Conservation (phyloP, 2,329 filamentous ascomycete species). For the Aspergillus flavus region DNA sequence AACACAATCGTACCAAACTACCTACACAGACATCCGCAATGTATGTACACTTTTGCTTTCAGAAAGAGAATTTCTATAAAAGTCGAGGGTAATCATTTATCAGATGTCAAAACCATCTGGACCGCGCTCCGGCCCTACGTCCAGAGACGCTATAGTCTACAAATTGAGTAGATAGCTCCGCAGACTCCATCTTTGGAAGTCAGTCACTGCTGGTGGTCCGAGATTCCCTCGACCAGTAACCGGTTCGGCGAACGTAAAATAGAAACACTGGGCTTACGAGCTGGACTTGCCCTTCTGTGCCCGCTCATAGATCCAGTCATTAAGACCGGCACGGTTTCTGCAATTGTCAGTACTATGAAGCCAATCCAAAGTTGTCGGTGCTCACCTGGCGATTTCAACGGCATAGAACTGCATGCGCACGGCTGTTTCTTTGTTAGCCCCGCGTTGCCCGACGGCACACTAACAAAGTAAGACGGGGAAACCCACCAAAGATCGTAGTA, state of each 20-base stretch:
- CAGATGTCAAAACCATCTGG: background rate
- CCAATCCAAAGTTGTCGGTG: slow-evolving; percentile 1
- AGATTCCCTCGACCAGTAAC: background rate
- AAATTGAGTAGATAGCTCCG: background rate
- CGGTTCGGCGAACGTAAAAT: background rate
- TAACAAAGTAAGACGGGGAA: background rate
- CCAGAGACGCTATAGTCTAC: background rate
- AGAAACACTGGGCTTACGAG: slow-evolving; percentile 19
- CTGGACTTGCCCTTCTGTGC: slow-evolving; percentile 54
- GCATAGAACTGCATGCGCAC: slow-evolving; percentile 84
- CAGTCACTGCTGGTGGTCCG: slow-evolving; percentile 2
- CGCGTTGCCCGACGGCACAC: background rate
- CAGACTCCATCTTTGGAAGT: background rate
- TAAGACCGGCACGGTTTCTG: slow-evolving; percentile 81
- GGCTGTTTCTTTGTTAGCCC: slow-evolving; percentile 41
- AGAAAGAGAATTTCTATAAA: background rate
- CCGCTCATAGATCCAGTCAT: slow-evolving; percentile 96
- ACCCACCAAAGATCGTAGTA: slow-evolving; percentile 85
- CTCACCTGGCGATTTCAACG: slow-evolving; percentile 70
- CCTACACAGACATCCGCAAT: background rate
- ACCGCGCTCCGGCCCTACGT: background rate
- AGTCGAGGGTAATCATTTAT: background rate
- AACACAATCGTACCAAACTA: slow-evolving; percentile 14
- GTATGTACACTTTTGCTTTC: slow-evolving; percentile 4
- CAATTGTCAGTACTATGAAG: slow-evolving; percentile 13